Evolutionary conservation across 2,329 filamentous ascomycete species (phyloP), one percentile per base, ranked within the genome.

Genomic region (Colletotrichum sp.): DNA sequence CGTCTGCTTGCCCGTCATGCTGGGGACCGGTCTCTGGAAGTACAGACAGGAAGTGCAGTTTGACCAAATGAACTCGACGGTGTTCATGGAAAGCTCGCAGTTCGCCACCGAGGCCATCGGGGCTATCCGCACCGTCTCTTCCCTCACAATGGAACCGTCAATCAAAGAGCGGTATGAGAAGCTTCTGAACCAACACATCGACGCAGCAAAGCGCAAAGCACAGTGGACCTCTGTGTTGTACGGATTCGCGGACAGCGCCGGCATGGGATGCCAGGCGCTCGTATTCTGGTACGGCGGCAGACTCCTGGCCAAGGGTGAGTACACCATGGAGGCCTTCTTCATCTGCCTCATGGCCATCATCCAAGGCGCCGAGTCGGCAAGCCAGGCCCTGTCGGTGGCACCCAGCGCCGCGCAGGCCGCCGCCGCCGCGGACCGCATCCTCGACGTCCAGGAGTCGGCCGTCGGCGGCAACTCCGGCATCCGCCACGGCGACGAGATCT

Each of bases 91-190:
- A 51, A 92, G 90, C 75, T 91, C 90, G 0, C 87, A 92, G 72
- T 92, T 93, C 72, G 91, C 90, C 2, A 87, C 89, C 0, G 91
- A 93, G 77, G 88, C 90, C 3, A 89, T 93, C 6, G 86, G 88
- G 3, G 90, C 90, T 0, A 90, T 92, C 72, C 84, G 91, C n/a
- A 93, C 91, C 0, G 91, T 93, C 2, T 84, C 89, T 0, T 86
- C 89, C 0, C 82, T 93, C 5, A 90, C 89, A 0, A 88, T 93
- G 84, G 91, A 93, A 77, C 83, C 89, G 65, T 83, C 83, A 12
- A 91, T 93, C 61, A 82, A 83, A 38, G 73, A 78, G 3, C 79
- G 83, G 4, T 86, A 85, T 65, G 76, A 81, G 6, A 75, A 78
- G 5, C 80, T 86, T 11, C 70, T 86, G n/a, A 73, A 79, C 6